Evolutionary conservation across 2,329 filamentous ascomycete genomes (phyloP), one percentile per base, ranked within the genome.

Genomic region (Davidsoniella neocaledoniae): DNA sequence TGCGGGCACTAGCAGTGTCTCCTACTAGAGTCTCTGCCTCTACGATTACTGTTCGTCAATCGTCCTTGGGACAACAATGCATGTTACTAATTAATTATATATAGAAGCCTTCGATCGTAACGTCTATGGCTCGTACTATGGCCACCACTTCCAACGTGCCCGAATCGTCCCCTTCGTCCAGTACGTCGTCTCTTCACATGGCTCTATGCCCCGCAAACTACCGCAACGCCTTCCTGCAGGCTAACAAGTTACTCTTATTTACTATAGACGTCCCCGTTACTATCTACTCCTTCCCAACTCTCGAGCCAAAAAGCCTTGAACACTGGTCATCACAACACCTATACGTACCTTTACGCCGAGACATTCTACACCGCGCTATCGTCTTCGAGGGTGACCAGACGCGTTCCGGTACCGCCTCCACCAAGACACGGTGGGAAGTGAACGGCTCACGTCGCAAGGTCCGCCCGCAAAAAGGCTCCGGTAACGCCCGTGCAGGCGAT

Each of bases 301-400:
- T 95, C 66, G 87, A 95, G 65, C 91, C 91, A 21, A 70, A 79
- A 45, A 72, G 77, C 46, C 82, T 93, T 63, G 77, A 85, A 61
- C 67, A 77, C 59, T 96, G 88, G 71, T 80, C 83, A 39, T 70
- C 79, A 54, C 83, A 84, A 59, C 86, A 95, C 65, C 82, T 98
- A 42, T 71, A 84, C 61, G 77, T 96, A 33, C 91, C 91, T 2
- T 74, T 94, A 43, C 83, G 91, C 53, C 81, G 83, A 63, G 91
- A 98, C 64, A 79, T 98, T 56, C 79, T 98, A 49, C 90, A 98
- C 68, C 79, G 86, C 56, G 91, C 91, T 52, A 78, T 98, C 52
- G 69, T 94, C 58, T 96, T 83, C 71, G 91, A 98, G 68, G 91
- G 85, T 57, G 90, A 96, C 68, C 77, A 72, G 60, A 83, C 86